Evolutionary conservation across 2,329 filamentous ascomycete species (phyloP), one percentile per base, ranked within the genome.

Genomic region (Lecanicillium sp.): DNA sequence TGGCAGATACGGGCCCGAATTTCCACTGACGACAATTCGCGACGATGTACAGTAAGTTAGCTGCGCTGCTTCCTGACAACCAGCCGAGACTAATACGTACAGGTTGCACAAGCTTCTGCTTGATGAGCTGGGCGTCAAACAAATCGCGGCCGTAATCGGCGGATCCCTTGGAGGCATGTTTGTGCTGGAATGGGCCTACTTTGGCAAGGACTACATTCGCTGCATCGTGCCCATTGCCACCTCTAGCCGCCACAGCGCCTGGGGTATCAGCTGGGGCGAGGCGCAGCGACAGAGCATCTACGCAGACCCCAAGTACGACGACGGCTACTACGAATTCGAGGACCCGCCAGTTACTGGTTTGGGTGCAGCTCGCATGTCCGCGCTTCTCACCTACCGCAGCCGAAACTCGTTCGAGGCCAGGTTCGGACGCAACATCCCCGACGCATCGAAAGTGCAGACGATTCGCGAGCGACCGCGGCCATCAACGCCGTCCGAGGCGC

Each of bases 231-330:
- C 88, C 12, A 91, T 94, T 57, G 88, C 88, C 19, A 93, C 88
- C 5, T 91, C 87, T 7, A 87, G 86, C 56, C 75, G 84, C 35
- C 89, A 93, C 66, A 91, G 87, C 59, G 88, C 88, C 5, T 94
- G 88, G 88, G 85, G 88, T 20, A 94, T 93, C 60, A 90, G 86
- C 67, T 94, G 88, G 88, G 87, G 87, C 35, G 88, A 93, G 64
- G 87, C 87, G 3, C 88, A 94, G 65, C 77, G 88, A 44, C 87
- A 93, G 68, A 90, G 86, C 75, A 97, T 98, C 64, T 98, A 97
- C 69, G 90, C 89, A 32, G 93, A 98, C 63, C 93, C 93, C 26
- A 97, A 96, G 71, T 98, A 98, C 66, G 90, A 96, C 53, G 90
- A 97, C 60, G 93, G 93, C 37, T 97, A 96, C 69, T 98, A 97